Evolutionary conservation across 495 filamentous ascomycete genomes (phyloP).

Genomic region (Schizothecium vesticola): DNA sequence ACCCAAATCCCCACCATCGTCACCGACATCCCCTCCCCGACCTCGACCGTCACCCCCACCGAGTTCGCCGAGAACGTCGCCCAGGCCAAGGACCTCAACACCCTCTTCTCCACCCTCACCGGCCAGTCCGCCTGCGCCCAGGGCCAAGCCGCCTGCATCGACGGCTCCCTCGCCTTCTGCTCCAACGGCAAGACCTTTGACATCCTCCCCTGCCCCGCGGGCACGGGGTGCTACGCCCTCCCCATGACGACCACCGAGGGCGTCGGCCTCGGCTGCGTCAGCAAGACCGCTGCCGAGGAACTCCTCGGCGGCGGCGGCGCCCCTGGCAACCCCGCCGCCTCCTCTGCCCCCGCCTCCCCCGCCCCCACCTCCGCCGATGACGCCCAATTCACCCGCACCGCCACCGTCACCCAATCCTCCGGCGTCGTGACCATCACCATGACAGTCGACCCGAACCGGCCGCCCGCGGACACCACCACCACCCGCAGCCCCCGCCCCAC

Average conservation of each 20-base stretch:
- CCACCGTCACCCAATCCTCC: conserved; percentile 2
- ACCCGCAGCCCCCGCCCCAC: background rate
- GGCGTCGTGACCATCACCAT: conserved; percentile 14
- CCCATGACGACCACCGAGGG: conserved; percentile 37
- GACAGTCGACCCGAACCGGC: conserved; percentile 5
- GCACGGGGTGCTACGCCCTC: conserved; percentile 35
- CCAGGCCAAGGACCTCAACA: conserved; percentile 35
- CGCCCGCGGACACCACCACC: background rate
- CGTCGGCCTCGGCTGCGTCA: conserved; percentile 33
- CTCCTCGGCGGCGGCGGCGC: conserved; percentile 19
- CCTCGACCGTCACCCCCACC: conserved; percentile 31
- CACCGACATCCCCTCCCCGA: conserved; percentile 25
- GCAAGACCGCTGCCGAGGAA: conserved; percentile 21
- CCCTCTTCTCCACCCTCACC: conserved; percentile 34
- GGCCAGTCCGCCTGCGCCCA: conserved; percentile 31
- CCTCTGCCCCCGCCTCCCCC: background rate
- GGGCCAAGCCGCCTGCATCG: conserved; percentile 39
- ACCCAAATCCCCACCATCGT: conserved; percentile 35
- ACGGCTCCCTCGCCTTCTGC: conserved; percentile 32
- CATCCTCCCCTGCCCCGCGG: conserved; percentile 22
- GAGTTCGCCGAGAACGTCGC: conserved; percentile 33
- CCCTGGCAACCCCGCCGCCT: background rate
- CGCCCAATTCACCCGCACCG: conserved; percentile 7
- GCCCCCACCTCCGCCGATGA: background rate
- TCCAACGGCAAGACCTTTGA: conserved; percentile 25